Percentiles rank a stretch among this genome's conserved stretches.
phyloP scores from a whole-genome alignment of 331 rosid genomes.

The Erythrophleum ivorense region DNA sequence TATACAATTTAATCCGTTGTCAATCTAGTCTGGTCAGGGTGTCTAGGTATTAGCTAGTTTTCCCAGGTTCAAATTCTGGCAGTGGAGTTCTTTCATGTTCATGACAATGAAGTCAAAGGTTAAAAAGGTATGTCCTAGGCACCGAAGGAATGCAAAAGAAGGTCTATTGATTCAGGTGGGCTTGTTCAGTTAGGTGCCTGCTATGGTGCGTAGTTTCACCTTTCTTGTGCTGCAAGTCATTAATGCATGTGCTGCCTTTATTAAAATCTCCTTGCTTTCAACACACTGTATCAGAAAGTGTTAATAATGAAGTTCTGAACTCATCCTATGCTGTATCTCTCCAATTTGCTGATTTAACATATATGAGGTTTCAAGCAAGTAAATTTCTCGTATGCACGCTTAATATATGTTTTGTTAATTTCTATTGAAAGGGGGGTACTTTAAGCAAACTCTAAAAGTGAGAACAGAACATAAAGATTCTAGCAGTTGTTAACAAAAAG shows the following conservation, averaged over 20 bases:
- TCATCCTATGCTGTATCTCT: background rate
- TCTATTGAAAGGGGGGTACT: background rate
- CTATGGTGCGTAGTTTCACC: background rate
- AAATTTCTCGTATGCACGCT: background rate
- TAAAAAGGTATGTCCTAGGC: background rate
- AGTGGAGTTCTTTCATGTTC: conserved; percentile 42
- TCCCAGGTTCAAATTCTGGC: conserved; percentile 77
- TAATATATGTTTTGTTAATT: background rate
- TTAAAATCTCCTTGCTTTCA: background rate
- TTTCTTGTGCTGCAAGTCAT: background rate
- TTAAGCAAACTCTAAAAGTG: background rate
- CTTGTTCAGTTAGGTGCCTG: background rate
- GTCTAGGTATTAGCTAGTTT: conserved; percentile 67
- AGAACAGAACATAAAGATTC: background rate
- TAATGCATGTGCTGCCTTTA: background rate
- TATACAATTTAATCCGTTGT: conserved; percentile 48
- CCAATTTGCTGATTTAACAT: background rate
- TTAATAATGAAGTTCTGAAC: background rate
- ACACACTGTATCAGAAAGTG: background rate
- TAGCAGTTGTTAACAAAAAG: background rate
- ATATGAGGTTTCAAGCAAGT: background rate
- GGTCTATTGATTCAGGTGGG: background rate
- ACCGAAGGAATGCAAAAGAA: background rate
- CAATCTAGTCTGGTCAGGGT: conserved; percentile 68
- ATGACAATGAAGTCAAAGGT: background rate